Evolutionary conservation across 2,329 filamentous ascomycete genomes (phyloP).

Genomic region (Exutisphaerella laricina): DNA sequence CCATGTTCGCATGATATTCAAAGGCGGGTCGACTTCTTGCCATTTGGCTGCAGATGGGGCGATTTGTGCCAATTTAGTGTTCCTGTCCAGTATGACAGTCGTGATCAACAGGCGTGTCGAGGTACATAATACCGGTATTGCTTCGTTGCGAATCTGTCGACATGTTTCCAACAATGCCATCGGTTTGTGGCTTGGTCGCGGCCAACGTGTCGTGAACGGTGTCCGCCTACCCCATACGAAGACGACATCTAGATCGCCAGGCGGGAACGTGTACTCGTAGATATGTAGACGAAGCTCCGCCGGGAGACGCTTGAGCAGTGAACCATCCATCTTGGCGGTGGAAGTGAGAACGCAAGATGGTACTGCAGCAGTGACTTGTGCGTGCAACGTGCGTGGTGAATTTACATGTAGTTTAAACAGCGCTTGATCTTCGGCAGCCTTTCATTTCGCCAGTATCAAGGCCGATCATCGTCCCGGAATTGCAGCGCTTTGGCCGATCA

Average conservation of each 20-base stretch:
- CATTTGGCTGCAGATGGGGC: neutral
- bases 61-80: neutral
- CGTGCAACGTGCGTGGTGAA: neutral
- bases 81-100: neutral
- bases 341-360: neutral
- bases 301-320: neutral
- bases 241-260: neutral
- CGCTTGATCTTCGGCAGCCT: too few species aligned
- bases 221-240: constrained; percentile 1
- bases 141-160: neutral
- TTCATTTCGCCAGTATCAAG: too few species aligned
- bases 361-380: too few species aligned
- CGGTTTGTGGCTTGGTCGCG: neutral
- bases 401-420: neutral
- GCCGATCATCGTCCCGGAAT: too few species aligned
- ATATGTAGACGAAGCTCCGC: neutral
- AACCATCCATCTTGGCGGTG: neutral
- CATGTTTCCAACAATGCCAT: neutral
- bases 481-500: too few species aligned
- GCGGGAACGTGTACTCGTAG: neutral
- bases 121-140: neutral
- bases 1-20: neutral
- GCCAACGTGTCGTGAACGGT: neutral
- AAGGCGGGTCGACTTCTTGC: neutral
- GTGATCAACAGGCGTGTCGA: neutral